Conservation (phyloP, 176 grass and related monocot genomes). For the Eleusine coracana region DNA sequence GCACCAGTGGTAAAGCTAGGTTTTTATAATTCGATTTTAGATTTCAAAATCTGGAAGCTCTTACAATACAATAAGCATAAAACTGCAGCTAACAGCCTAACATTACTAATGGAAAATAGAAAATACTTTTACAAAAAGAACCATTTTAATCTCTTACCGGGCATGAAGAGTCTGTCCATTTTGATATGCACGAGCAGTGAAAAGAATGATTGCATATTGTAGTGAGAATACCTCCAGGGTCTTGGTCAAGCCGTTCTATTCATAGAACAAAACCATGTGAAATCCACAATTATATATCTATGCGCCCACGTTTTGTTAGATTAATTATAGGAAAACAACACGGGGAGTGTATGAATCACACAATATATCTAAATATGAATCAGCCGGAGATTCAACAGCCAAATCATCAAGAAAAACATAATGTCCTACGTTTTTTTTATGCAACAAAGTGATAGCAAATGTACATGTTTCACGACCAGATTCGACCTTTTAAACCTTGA, state of each 20-base stretch:
- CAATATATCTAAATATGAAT: constrained; percentile 9
- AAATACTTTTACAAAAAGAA: not conserved
- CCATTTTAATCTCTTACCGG: constrained; percentile 66
- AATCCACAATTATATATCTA: not conserved
- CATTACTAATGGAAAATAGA: not conserved
- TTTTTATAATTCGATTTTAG: constrained; percentile 1
- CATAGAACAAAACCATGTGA: constrained; percentile 10
- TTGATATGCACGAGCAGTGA: constrained; percentile 95
- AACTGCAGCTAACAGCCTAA: not conserved
- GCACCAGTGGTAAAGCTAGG: not conserved
- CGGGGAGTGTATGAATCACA: not conserved
- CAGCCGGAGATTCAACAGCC: not conserved
- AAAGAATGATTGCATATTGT: constrained; percentile 99
- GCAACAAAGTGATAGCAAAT: constrained; percentile 24
- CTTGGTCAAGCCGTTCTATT: constrained; percentile 93
- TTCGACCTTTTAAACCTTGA: not conserved
- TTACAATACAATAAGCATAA: constrained; percentile 6
- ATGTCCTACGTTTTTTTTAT: not conserved
- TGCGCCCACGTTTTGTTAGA: not conserved
- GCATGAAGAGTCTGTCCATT: constrained; percentile 97
- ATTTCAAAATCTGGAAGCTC: not conserved
- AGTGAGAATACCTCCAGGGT: constrained; percentile 83
- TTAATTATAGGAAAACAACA: not conserved
- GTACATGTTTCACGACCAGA: constrained; percentile 22
- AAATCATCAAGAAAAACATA: constrained; percentile 20